Evolutionary conservation across 148 eudicot species (phyloP).

Genomic region (Arbutus unedo): DNA sequence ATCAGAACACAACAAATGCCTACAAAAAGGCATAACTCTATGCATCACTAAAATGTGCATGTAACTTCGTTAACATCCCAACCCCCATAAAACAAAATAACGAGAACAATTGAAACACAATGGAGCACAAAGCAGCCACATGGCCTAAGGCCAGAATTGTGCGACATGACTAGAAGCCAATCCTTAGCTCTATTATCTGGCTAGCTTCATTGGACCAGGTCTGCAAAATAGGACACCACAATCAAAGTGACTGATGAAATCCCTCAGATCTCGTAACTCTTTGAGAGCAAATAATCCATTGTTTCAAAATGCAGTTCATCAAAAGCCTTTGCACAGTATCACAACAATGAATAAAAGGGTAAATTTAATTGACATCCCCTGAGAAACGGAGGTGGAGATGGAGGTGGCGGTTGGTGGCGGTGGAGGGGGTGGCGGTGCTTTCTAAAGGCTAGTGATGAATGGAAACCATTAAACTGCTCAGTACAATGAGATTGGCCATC

Average conservation of each 20-base stretch:
- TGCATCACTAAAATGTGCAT: background rate
- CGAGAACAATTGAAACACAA: background rate
- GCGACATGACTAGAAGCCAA: background rate
- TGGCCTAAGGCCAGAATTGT: background rate
- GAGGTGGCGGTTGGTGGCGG: background rate
- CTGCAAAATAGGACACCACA: background rate
- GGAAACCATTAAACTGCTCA: slow-evolving; percentile 7
- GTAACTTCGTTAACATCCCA: background rate
- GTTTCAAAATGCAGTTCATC: background rate
- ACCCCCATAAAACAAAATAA: background rate
- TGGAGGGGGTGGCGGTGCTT: background rate
- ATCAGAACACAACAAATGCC: too few relatives aligned
- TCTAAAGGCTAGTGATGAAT: background rate
- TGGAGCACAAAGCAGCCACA: too few relatives aligned
- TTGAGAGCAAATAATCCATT: background rate
- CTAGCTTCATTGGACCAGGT: background rate
- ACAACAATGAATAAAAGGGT: background rate
- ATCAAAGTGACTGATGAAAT: background rate
- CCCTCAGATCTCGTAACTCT: slow-evolving; percentile 12
- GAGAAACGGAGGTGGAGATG: background rate
- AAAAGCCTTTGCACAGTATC: background rate
- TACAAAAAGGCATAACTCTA: too few relatives aligned
- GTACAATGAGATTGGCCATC: slow-evolving; percentile 8
- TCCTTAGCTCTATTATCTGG: background rate
- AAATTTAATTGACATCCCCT: slow-evolving; percentile 10